Evolutionary conservation across 31 red algal species (phyloP).

Genomic region (Asparagopsis taxiformis): DNA sequence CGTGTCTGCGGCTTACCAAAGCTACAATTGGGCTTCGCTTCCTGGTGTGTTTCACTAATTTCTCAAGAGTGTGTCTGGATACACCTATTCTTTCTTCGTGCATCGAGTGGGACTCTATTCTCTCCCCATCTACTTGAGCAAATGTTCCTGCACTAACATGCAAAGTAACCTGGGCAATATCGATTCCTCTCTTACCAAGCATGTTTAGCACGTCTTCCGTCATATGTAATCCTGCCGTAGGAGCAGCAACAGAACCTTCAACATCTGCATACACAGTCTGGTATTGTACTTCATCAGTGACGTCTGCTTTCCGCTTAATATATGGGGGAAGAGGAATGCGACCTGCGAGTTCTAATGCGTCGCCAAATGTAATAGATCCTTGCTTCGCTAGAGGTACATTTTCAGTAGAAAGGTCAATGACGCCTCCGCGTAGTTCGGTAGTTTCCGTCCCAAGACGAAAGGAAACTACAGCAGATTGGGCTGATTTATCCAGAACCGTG

Average conservation of each 20-base stretch:
- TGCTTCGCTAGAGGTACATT: too few relatives aligned
- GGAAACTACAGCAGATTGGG: not conserved
- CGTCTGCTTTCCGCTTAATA: conserved; percentile 51
- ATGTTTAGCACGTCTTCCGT: conserved; percentile 55
- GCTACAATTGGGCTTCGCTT: conserved; percentile 64
- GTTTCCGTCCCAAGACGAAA: conserved; percentile 10
- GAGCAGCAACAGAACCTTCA: conserved; percentile 89
- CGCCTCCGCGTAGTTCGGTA: not conserved
- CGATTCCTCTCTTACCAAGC: conserved; percentile 34
- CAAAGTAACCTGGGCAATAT: conserved; percentile 56
- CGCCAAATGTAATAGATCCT: conserved; percentile 26
- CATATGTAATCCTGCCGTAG: conserved; percentile 95
- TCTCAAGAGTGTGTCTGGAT: conserved; percentile 21
- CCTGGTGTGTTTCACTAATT: conserved; percentile 21
- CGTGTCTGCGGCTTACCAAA: conserved; percentile 66
- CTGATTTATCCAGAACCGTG: conserved; percentile 7
- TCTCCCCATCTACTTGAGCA: conserved; percentile 56
- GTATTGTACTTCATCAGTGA: conserved; percentile 56
- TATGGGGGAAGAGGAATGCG: conserved; percentile 89
- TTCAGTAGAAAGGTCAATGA: too few relatives aligned
- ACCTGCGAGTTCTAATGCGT: conserved; percentile 55
- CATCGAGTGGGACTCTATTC: conserved; percentile 77
- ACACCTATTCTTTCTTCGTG: conserved; percentile 81
- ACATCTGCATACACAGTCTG: conserved; percentile 93
- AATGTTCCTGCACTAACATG: conserved; percentile 98